These are phyloP conservation scores for Allantophomopsis cytisporea DNA, from an alignment of 2,329 filamentous ascomycete species.

Conservation along the genomic window DNA sequence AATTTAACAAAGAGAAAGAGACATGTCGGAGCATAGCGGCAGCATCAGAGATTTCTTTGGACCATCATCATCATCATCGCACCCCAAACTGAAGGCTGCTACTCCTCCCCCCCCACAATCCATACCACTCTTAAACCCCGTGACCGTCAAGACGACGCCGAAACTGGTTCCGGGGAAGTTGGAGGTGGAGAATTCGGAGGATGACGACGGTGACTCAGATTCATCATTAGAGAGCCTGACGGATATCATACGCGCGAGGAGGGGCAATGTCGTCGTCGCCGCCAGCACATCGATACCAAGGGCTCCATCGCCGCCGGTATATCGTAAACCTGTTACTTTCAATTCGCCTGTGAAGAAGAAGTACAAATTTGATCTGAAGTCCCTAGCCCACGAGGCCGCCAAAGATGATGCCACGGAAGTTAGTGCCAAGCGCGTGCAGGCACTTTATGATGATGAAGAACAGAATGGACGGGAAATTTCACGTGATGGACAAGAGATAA, in stretches of 20 bases:
- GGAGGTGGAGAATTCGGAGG: conserved; percentile 60
- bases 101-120: too few species aligned
- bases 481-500: conserved; percentile 1
- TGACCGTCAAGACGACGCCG: too few species aligned
- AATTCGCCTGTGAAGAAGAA: conserved; percentile 28
- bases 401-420: conserved; percentile 45
- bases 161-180: conserved; percentile 13
- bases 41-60: too few species aligned
- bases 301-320: background rate
- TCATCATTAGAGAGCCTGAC: conserved; percentile 38
- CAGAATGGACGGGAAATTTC: conserved; percentile 3
- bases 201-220: conserved; percentile 49
- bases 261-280: conserved; percentile 6
- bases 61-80: too few species aligned
- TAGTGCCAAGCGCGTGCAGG: conserved; percentile 28
- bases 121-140: too few species aligned
- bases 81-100: too few species aligned
- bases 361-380: conserved; percentile 51
- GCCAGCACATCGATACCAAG: background rate
- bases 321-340: conserved; percentile 29
- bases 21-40: too few species aligned
- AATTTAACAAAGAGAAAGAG: too few species aligned
- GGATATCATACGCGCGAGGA: background rate
- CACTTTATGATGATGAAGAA: conserved; percentile 17
- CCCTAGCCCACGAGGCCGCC: conserved; percentile 43